These are phyloP conservation scores for Citrullus amarus DNA, from an alignment of 306 rosid species.

Conservation along the genomic window DNA sequence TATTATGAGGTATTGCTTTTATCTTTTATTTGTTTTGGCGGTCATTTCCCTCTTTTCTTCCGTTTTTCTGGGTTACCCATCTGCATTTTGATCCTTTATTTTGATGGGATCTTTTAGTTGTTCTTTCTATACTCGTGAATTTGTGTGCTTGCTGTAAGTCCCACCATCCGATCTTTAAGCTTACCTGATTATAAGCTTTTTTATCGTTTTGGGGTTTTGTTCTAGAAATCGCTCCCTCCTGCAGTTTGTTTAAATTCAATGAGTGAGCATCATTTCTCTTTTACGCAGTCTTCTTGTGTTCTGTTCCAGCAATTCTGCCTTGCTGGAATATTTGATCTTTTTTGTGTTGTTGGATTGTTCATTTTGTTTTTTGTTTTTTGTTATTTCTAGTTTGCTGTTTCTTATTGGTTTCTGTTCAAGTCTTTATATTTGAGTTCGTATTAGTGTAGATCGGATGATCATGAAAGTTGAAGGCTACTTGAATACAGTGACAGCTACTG, in stretches of 20 bases:
- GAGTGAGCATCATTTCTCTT: neutral
- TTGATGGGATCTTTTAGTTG: neutral
- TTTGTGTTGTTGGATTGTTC: neutral
- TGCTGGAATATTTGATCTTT: neutral
- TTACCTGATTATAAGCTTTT: neutral
- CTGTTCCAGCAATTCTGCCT: neutral
- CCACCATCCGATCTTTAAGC: neutral
- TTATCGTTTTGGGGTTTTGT: neutral
- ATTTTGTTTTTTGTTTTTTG: neutral
- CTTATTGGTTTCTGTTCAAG: neutral
- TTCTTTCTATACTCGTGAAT: neutral
- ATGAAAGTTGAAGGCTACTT: neutral
- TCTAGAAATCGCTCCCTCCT: neutral
- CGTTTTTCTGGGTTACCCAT: neutral
- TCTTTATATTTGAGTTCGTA: neutral
- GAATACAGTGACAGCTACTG: neutral
- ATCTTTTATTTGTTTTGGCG: neutral
- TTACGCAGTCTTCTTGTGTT: neutral
- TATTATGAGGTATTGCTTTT: neutral
- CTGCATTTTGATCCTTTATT: neutral
- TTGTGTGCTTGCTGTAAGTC: constrained; percentile 2
- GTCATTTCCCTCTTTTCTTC: neutral
- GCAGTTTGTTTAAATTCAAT: neutral
- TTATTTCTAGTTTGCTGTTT: neutral
- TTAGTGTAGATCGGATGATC: neutral